Conservation (phyloP, 2,329 filamentous ascomycete genomes). For the Talaromyces amestolkiae region DNA sequence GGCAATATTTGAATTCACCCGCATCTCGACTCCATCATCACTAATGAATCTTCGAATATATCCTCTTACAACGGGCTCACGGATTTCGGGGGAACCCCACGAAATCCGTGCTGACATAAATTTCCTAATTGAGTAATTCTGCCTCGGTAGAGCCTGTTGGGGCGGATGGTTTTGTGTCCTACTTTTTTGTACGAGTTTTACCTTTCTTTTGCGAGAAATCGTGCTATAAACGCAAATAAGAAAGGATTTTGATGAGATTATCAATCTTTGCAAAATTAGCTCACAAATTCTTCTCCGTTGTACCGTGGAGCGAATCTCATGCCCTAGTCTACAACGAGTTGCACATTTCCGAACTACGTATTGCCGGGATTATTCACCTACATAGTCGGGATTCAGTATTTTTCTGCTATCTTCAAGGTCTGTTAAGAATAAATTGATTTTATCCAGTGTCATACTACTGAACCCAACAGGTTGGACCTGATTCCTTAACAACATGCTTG, state of each 20-base stretch:
- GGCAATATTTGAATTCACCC: background rate
- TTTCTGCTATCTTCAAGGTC: background rate
- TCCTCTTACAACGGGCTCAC: background rate
- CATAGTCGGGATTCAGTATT: background rate
- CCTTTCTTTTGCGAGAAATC: background rate
- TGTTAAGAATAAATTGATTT: background rate
- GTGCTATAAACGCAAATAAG: background rate
- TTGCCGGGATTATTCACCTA: background rate
- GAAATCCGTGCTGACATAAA: background rate
- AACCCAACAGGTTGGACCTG: background rate
- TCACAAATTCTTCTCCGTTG: background rate
- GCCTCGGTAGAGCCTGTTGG: background rate
- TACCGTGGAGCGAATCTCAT: background rate
- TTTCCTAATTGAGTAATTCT: background rate
- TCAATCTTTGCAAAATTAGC: background rate
- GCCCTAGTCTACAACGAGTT: background rate
- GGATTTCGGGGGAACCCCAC: slow-evolving; percentile 4
- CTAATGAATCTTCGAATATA: background rate
- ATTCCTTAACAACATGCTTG: background rate
- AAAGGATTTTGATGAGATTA: background rate
- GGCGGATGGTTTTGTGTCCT: background rate
- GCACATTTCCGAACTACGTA: background rate
- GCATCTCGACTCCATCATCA: background rate
- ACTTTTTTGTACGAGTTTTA: background rate
- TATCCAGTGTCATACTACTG: background rate